Evolutionary conservation across 208 protist genomes (phyloP), one percentile per base, ranked within the genome.

Genomic region (Leishmania arabica): DNA sequence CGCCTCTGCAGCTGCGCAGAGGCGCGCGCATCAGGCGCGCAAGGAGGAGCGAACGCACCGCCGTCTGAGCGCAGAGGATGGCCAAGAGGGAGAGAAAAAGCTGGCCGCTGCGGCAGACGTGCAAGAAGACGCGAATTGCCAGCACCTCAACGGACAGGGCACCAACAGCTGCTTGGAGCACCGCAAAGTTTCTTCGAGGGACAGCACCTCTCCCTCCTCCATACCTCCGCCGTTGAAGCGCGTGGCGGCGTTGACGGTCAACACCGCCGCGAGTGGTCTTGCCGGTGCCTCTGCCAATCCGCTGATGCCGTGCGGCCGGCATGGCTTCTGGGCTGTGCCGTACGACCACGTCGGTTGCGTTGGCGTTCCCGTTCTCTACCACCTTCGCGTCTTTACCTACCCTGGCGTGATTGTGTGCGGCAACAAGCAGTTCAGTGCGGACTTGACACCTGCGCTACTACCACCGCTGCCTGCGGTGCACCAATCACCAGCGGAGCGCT

Each of bases 381-480:
- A 91, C 56, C 84, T 91, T n/a, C 85, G 88, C 40, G 84, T 91
- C 72, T 88, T 85, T 66, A 79, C 82, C 31, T 91, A 91, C 78
- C 88, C 88, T 7, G 65, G 78, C 24, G 75, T 91, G n/a, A 45
- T 91, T n/a, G 86, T 91, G 82, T 83, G 80, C 75, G 70, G 83
- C 78, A 91, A 91, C 77, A 60, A 49, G 34, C 72, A 73, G 5
- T 78, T 80, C 31, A 8, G 47, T 49, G 51, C 45, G 47, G 11
- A n/a, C 56, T 3, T 71, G 74, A 13, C n/a, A 49, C 70, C 65
- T 21, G 7, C 13, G 75, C 65, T 65, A n/a, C 68, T 58, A 54
- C 74, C 47, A n/a, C 3, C 68, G 27, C 53, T 54, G 34, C 64
- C 72, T 13, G 24, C n/a, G 76, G 60, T 27, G 42, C 24, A 62